Evolutionary conservation across 83 land plant genomes (phyloP), one percentile per base, ranked within the genome.

Genomic region (Thuja plicata): DNA sequence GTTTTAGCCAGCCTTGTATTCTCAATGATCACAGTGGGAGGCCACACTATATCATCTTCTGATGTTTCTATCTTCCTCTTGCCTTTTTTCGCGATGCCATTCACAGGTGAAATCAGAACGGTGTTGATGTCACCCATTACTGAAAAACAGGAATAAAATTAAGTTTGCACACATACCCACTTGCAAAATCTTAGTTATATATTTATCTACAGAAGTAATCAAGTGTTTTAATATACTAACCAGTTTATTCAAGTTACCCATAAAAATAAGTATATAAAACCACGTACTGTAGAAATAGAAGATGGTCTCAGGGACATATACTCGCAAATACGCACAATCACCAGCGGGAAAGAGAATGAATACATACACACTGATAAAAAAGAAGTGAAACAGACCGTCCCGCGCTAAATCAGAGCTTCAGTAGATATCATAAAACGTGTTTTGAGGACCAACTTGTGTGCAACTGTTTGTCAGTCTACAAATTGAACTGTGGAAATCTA

Each of bases 21-120:
- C 87, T 90, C 89, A 50, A 90, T 40, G 0, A 90, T 84, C 1
- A 90, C 87, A 5, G 86, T 57, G 34, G 91, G 91, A n/a, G 91
- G 91, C 91, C 91, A 90, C 16, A 90, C 78, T 16, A 90, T 79
- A 40, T 82, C 84, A 62, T 90, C 91, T 12, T 86, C 89, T 3
- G 38, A 21, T 17, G 62, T 13, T 54, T 4, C 24, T 5, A 24
- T 21, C 88, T 37, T 84, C 54, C 88, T 32, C 87, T 88, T 88
- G 66, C 17, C 55, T 46, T 13, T 55, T 21, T 40, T 70, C 16
- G 8, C 88, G 27, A 40, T 45, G 41, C 24, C 21, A 57, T 10
- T 54, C 43, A 3, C 8, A 55, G 74, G 45, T 10, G 41, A 37
- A 10, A 86, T 21, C 12, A 45, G 52, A 19, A 40, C 15, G 45